Evolutionary conservation across 192 early-diverging fungal genomes (phyloP).

Genomic region (Linnemannia exigua): DNA sequence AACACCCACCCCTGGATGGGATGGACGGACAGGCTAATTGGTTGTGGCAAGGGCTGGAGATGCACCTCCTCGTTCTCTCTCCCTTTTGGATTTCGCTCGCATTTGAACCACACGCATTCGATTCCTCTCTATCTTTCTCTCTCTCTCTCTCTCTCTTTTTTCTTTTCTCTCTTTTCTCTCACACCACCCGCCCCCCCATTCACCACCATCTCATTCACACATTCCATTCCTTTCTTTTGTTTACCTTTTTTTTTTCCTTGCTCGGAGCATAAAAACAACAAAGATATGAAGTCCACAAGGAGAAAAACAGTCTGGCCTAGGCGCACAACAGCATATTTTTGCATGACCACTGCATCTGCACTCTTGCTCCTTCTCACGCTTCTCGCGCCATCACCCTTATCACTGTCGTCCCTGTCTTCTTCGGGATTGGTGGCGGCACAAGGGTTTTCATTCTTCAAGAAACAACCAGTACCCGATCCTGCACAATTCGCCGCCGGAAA

Average conservation of each 20-base stretch:
- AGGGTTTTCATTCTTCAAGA: slow-evolving; percentile 3
- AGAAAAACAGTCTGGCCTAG: not conserved
- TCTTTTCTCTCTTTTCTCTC: not conserved
- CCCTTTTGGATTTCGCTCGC: not conserved
- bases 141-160: not conserved
- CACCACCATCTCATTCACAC: not conserved
- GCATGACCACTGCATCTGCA: not conserved
- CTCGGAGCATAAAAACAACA: not conserved
- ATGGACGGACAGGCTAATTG: no score
- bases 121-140: not conserved
- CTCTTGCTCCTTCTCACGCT: slow-evolving; percentile 4
- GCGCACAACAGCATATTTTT: not conserved
- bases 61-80: not conserved
- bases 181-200: not conserved
- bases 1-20: not conserved
- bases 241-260: not conserved
- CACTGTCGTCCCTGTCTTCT: not conserved
- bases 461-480: not conserved
- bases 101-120: not conserved
- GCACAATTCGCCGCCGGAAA: not conserved
- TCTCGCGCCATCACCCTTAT: not conserved
- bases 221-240: not conserved
- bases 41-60: not conserved
- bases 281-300: not conserved
- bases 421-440: slow-evolving; percentile 11